A percentile compares a stretch with the other conserved stretches of the same genome.
phyloP scores from a whole-genome alignment of 768 basidiomycete species.

The Mycena epipterygia region DNA sequence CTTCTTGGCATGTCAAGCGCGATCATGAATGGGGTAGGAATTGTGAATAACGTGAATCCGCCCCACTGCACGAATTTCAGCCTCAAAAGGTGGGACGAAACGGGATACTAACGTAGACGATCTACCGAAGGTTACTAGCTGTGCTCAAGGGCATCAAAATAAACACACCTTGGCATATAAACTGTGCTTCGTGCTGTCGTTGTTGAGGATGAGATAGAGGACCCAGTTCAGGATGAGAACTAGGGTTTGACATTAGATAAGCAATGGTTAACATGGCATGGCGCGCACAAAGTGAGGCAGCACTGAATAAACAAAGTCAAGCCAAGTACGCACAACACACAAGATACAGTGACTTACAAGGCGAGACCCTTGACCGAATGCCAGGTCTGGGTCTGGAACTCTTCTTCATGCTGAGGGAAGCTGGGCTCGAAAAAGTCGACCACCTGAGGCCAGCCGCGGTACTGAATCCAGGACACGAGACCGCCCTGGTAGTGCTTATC shows the following conservation, averaged over 20 bases:
- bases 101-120: constrained; percentile 22
- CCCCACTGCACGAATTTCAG: constrained; percentile 15
- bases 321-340: not conserved
- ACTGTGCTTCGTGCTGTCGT: constrained; percentile 30
- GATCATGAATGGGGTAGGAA: constrained; percentile 43
- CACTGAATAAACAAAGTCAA: constrained; percentile 5
- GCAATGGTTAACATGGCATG: not conserved
- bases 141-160: not conserved
- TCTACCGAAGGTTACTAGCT: not conserved
- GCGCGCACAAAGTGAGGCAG: constrained; percentile 36
- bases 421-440: constrained; percentile 38
- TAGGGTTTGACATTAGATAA: not conserved
- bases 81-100: not conserved
- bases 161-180: constrained; percentile 30
- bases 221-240: constrained; percentile 50
- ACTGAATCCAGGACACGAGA: constrained; percentile 29
- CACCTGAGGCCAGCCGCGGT: constrained; percentile 30
- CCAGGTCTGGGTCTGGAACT: constrained; percentile 41
- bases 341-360: constrained; percentile 20
- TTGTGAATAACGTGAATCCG: constrained; percentile 30
- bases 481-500: constrained; percentile 34
- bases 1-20: constrained; percentile 46
- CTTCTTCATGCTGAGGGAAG: constrained; percentile 33
- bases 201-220: constrained; percentile 39
- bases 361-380: constrained; percentile 38